These are phyloP conservation scores for Roridomyces roridus DNA, from an alignment of 768 basidiomycete species.

Conservation along the genomic window DNA sequence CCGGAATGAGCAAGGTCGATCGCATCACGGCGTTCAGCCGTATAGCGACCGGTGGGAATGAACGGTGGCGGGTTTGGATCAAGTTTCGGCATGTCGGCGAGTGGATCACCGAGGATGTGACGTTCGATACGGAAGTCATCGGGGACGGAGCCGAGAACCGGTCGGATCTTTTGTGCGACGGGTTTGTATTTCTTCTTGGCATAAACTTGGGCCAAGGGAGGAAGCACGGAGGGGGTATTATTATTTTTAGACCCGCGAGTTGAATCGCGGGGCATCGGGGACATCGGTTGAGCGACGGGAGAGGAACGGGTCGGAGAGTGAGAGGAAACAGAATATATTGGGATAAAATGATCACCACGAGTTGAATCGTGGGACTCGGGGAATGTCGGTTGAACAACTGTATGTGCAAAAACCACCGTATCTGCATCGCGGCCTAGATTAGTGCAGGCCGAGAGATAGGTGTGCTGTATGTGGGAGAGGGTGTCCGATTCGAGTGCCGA, in stretches of 20 bases:
- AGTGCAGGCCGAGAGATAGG: conserved; percentile 6
- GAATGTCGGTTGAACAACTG: conserved; percentile 13
- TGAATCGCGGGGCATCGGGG: too few relatives aligned
- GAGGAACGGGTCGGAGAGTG: background rate
- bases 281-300: background rate
- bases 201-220: background rate
- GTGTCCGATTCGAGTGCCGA: conserved; percentile 7
- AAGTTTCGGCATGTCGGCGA: conserved; percentile 14
- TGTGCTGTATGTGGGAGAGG: background rate
- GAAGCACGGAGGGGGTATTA: background rate
- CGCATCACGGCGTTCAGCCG: conserved; percentile 8
- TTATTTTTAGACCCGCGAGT: background rate
- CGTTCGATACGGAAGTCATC: conserved; percentile 25
- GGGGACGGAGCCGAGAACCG: conserved; percentile 23
- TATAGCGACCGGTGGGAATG: conserved; percentile 18
- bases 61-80: conserved; percentile 11
- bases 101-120: conserved; percentile 19
- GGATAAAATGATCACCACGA: background rate
- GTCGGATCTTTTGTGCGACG: conserved; percentile 26
- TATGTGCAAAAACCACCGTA: conserved; percentile 2
- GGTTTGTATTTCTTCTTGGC: conserved; percentile 31
- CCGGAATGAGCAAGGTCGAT: conserved; percentile 8
- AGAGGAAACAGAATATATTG: background rate
- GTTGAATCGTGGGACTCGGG: conserved; percentile 11
- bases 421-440: background rate